Percentiles rank a stretch among this genome's conserved stretches.
phyloP scores from a whole-genome alignment of 805 yeast genomes.

The Starmera amethionina region DNA sequence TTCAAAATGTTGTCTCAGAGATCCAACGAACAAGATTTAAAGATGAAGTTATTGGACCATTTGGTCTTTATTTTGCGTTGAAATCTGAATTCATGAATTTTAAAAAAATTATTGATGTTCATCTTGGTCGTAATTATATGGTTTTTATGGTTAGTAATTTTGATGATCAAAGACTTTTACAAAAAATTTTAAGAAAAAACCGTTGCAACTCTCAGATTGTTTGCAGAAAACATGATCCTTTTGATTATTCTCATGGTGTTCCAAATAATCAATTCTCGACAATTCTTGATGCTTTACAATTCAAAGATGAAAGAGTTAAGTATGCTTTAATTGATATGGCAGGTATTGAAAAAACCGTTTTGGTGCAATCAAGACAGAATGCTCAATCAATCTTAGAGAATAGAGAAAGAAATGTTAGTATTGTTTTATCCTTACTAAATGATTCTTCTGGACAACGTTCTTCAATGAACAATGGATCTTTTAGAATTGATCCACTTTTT shows the following conservation, averaged over 20 bases:
- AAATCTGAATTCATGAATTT: constrained; percentile 45
- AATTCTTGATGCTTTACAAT: constrained; percentile 49
- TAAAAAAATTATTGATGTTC: constrained; percentile 50
- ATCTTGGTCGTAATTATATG: constrained; percentile 38
- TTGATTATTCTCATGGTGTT: constrained; percentile 37
- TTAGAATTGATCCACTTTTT: constrained; percentile 43
- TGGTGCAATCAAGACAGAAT: constrained; percentile 39
- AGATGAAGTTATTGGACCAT: constrained; percentile 65
- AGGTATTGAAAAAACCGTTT: constrained; percentile 46
- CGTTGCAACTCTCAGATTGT: constrained; percentile 31
- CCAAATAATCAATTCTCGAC: constrained; percentile 35
- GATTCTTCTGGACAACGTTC: constrained; percentile 35
- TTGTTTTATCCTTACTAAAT: constrained; percentile 33
- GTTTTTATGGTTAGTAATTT: constrained; percentile 61
- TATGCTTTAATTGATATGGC: constrained; percentile 56
- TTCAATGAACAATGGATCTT: constrained; percentile 31
- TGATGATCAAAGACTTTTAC: constrained; percentile 43
- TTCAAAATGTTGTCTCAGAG: constrained; percentile 2
- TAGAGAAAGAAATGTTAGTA: constrained; percentile 28
- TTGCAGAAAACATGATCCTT: constrained; percentile 45
- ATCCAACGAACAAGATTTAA: constrained; percentile 29
- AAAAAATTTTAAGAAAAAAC: constrained; percentile 22
- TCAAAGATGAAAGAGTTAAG: constrained; percentile 43
- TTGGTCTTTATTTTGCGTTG: constrained; percentile 54
- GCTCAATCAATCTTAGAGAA: constrained; percentile 37